Evolutionary conservation across 176 grass and related monocot genomes (phyloP).

Genomic region (Cymbopogon citratus): DNA sequence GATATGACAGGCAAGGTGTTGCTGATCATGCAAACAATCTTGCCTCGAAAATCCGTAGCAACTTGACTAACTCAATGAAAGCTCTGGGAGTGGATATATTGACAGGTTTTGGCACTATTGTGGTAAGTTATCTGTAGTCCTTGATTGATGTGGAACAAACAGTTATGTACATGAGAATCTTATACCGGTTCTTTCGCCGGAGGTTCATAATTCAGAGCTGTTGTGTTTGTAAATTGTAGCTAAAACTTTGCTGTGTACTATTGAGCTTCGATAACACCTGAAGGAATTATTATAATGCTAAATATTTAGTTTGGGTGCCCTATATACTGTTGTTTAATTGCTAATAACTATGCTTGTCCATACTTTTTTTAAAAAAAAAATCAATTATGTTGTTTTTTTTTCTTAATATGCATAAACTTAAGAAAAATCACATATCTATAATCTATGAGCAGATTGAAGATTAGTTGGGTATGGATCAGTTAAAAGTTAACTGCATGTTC

Average conservation of each 20-base stretch:
- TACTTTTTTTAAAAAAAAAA: slow-evolving; percentile 5
- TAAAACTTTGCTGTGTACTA: background rate
- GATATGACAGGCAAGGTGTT: slow-evolving; percentile 84
- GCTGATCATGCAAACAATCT: slow-evolving; percentile 96
- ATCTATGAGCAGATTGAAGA: background rate
- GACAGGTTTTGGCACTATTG: slow-evolving; percentile 67
- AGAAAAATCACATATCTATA: background rate
- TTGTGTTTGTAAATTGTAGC: background rate
- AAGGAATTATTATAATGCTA: background rate
- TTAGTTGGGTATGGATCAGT: background rate
- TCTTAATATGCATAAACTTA: background rate
- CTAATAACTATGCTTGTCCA: background rate
- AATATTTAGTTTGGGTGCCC: background rate
- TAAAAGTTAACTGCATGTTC: background rate
- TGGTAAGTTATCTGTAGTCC: slow-evolving; percentile 50
- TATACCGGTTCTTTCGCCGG: background rate
- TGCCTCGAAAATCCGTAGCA: slow-evolving; percentile 79
- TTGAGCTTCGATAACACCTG: background rate
- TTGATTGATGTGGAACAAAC: background rate
- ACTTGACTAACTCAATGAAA: slow-evolving; percentile 97
- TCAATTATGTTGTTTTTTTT: background rate
- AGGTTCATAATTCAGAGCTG: background rate
- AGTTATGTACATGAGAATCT: background rate
- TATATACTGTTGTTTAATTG: background rate
- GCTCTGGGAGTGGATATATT: slow-evolving; percentile 82